These are phyloP conservation scores for Volutella citrinella DNA, from an alignment of 2,329 filamentous ascomycete genomes.

Conservation along the genomic window DNA sequence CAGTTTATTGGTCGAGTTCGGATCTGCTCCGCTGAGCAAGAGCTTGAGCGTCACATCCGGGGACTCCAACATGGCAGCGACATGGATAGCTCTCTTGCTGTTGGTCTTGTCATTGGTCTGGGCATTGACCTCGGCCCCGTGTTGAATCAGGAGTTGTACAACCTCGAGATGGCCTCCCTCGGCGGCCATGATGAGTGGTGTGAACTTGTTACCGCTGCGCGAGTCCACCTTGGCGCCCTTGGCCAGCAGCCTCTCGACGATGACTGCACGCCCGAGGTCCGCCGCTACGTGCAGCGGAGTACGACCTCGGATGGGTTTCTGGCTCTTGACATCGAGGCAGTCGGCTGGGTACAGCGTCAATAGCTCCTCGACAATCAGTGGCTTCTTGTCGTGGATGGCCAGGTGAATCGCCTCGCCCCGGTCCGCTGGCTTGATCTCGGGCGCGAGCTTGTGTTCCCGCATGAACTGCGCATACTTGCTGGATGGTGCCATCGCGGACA, in stretches of 20 bases:
- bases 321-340: constrained; percentile 8
- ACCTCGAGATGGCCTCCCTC: constrained; percentile 7
- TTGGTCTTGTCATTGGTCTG: constrained; percentile 6
- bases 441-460: too few relatives aligned
- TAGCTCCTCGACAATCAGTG: constrained; percentile 4
- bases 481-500: too few relatives aligned
- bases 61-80: constrained; percentile 4
- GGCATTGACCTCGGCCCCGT: constrained; percentile 8
- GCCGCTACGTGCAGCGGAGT: constrained; percentile 13
- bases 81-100: constrained; percentile 4
- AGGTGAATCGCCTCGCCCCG: too few relatives aligned
- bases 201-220: constrained; percentile 1
- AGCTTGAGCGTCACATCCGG: too few relatives aligned
- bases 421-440: too few relatives aligned
- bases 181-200: constrained; percentile 8
- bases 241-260: constrained; percentile 5
- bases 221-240: constrained; percentile 11
- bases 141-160: constrained; percentile 6
- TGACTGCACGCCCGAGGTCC: neutral
- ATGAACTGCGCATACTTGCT: too few relatives aligned
- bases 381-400: constrained; percentile 5
- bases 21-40: too few relatives aligned
- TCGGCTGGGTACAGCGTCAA: constrained; percentile 8
- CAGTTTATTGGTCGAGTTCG: too few relatives aligned
- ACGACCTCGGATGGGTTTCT: constrained; percentile 3